Percentiles rank a stretch among this genome's conserved stretches.
Conservation (phyloP, 164 flowering plant genomes). For the Macadamia integrifolia region DNA sequence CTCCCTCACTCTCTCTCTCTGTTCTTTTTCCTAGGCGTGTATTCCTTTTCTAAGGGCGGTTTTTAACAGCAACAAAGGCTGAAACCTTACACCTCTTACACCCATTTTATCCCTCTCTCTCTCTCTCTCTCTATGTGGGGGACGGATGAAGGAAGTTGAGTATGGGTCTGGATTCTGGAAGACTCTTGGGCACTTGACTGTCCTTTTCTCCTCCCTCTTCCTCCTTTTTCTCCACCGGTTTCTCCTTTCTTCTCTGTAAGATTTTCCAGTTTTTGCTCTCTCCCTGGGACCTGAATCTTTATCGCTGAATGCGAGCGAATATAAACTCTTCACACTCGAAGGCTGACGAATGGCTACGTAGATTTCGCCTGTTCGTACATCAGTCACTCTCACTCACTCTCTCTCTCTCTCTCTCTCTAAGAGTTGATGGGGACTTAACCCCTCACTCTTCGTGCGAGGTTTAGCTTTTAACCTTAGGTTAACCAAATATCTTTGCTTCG, state of each 20-base stretch:
- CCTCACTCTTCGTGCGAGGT: not conserved
- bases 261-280: not conserved
- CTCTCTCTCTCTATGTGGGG: not conserved
- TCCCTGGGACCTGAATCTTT: not conserved
- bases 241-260: not conserved
- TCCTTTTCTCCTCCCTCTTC: not conserved
- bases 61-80: conserved; percentile 1
- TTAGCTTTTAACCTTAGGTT: not conserved
- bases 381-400: not conserved
- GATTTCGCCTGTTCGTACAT: not conserved
- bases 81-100: not conserved
- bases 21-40: not conserved
- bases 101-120: not conserved
- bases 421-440: too few relatives aligned
- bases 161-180: too few relatives aligned
- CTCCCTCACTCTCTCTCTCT: not conserved
- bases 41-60: conserved; percentile 13
- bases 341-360: not conserved
- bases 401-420: too few relatives aligned
- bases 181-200: too few relatives aligned
- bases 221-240: conserved; percentile 2
- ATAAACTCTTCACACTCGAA: conserved; percentile 9
- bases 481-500: not conserved
- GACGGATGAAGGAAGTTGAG: too few relatives aligned
- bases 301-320: conserved; percentile 14